Percentiles rank a stretch among this genome's conserved stretches.
These are phyloP conservation scores for Neckera pumila DNA, from an alignment of 225 moss, liverwort and hornwort species.

Conservation along the genomic window DNA sequence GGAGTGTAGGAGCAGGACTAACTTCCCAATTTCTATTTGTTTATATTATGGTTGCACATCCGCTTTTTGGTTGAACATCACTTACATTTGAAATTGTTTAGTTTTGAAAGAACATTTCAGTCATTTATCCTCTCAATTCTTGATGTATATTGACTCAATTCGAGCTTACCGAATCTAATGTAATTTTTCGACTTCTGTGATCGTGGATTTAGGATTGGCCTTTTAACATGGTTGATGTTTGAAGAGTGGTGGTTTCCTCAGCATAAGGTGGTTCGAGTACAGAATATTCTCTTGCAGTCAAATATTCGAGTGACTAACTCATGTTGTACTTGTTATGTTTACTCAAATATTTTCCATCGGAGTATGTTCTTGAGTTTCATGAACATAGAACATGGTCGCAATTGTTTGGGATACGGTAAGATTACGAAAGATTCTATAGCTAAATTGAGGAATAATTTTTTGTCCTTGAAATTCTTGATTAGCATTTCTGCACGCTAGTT, in stretches of 20 bases:
- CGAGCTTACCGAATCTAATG: background rate
- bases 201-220: background rate
- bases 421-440: background rate
- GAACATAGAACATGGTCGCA: background rate
- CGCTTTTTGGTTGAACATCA: too few relatives aligned
- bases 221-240: background rate
- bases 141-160: background rate
- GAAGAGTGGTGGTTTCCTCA: background rate
- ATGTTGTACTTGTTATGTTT: background rate
- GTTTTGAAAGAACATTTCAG: background rate
- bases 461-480: background rate
- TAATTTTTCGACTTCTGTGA: background rate
- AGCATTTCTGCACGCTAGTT: background rate
- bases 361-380: background rate
- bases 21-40: background rate
- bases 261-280: background rate
- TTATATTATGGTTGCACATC: background rate
- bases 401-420: background rate
- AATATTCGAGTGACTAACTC: background rate
- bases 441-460: background rate
- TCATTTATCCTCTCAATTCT: background rate
- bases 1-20: slow-evolving; percentile 34
- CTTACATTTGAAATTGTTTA: background rate
- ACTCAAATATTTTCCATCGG: background rate
- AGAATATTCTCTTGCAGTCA: background rate